Conservation (phyloP, 1,139 yeast species). For the Spencermartinsiella ligniputridi region DNA sequence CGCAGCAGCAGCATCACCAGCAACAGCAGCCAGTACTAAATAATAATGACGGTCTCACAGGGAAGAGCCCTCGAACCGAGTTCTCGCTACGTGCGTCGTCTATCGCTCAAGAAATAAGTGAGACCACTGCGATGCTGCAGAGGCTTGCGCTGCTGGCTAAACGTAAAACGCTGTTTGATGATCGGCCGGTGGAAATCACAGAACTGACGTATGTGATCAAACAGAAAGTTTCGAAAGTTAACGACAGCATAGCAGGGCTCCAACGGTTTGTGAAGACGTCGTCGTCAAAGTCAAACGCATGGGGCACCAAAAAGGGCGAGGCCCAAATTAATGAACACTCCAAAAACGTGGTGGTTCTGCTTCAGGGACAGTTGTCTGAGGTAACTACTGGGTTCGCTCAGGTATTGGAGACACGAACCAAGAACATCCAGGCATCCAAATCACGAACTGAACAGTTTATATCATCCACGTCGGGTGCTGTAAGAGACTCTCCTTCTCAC, state of each 20-base stretch:
- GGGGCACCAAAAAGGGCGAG: conserved; percentile 43
- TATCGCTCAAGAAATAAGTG: conserved; percentile 85
- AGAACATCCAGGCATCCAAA: conserved; percentile 74
- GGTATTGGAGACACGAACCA: conserved; percentile 83
- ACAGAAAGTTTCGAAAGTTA: conserved; percentile 85
- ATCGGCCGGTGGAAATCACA: conserved; percentile 88
- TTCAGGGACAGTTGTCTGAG: conserved; percentile 85
- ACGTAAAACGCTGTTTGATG: conserved; percentile 90
- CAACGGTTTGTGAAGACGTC: conserved; percentile 41
- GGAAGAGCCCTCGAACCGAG: conserved; percentile 42
- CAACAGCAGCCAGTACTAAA: conserved; percentile 12
- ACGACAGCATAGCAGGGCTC: conserved; percentile 65
- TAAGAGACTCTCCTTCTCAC: conserved; percentile 9
- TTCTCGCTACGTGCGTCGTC: conserved; percentile 76
- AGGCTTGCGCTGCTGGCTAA: conserved; percentile 80
- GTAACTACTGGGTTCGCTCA: conserved; percentile 88
- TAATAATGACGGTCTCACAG: conserved; percentile 9
- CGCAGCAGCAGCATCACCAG: conserved; percentile 20
- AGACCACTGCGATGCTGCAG: conserved; percentile 78
- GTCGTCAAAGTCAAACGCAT: conserved; percentile 23
- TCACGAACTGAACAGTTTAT: conserved; percentile 81
- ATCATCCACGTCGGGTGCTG: conserved; percentile 41
- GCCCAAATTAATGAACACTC: conserved; percentile 67
- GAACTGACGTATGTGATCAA: conserved; percentile 90
- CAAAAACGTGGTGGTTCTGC: conserved; percentile 77